Base-by-base conservation (phyloP, 2,329 filamentous ascomycete species). In the Hymenotorrendiella dingleyae region DNA sequence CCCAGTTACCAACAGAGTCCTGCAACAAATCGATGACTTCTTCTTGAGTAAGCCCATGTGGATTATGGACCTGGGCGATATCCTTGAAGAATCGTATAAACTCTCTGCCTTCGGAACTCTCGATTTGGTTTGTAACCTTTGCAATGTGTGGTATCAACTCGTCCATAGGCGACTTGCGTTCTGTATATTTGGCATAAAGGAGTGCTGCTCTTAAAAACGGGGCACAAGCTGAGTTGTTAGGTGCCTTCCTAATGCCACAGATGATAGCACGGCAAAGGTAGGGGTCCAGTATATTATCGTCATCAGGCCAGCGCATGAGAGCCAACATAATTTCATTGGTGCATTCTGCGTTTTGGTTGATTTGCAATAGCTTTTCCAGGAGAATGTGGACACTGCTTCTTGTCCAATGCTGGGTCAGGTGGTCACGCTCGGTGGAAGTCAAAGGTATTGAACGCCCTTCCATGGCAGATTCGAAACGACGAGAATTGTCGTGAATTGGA, bases 281-380 rank as follows among this genome's bases (percentile, higher is more conserved):
- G 0, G 64, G 36, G 32, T 79, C 76, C 60, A 80, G 70, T n/a
- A n/a, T n/a, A n/a, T n/a, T n/a, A 6, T 65, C 54, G 1, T 66
- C 61, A 42, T 74, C 71, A 16, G 73, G 64, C n/a, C 52, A 58
- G 16, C 66, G 62, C 30, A 85, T 63, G 26, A 88, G 67, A 3
- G 70, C 66, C 27, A 62, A 63, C 36, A 89, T 59, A 40, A 89
- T 82, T 10, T 63, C 65, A 37, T 73, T 67, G 2, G 74, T 78
- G 2, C 68, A 67, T 2, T 57, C 49, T 0, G 63, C 61, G 41
- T 78, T 80, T 55, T 82, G 75, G 48, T 82, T 73, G 36, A 84
- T 69, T 16, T 68, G 67, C 21, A 89, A 67, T 20, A 89, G 67
- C 58, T 84, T 86, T 56, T 80, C 78, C 19, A 83, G 59, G 40